phyloP scores from a whole-genome alignment of 306 rosid genomes.

The Lathyrus sativus region DNA sequence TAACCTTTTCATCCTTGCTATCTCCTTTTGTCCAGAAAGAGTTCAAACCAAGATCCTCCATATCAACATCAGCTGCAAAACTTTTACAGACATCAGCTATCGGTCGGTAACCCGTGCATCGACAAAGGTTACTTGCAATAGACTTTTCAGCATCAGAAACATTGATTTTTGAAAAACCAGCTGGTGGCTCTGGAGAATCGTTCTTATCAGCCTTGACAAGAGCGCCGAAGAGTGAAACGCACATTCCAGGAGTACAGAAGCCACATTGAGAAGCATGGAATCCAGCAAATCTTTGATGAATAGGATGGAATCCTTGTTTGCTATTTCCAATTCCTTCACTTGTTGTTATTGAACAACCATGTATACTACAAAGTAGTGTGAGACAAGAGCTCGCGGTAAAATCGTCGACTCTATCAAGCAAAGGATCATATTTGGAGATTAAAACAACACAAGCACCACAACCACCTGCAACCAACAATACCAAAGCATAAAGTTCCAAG shows the following conservation, averaged over 20 bases:
- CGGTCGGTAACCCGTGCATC: constrained; percentile 90
- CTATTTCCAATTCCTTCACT: constrained; percentile 84
- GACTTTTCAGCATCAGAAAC: constrained; percentile 79
- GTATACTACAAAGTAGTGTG: constrained; percentile 72
- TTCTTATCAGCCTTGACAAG: constrained; percentile 74
- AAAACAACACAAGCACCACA: constrained; percentile 93
- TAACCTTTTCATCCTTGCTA: constrained; percentile 44
- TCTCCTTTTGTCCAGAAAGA: constrained; percentile 79
- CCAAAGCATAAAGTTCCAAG: constrained; percentile 21
- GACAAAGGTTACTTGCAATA: constrained; percentile 86
- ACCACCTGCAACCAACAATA: constrained; percentile 66
- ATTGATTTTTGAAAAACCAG: constrained; percentile 76
- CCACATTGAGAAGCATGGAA: constrained; percentile 96
- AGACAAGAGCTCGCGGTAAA: constrained; percentile 81
- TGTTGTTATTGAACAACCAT: constrained; percentile 73
- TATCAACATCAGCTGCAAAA: constrained; percentile 77
- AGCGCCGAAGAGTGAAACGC: constrained; percentile 71
- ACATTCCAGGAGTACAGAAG: constrained; percentile 94
- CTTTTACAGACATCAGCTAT: constrained; percentile 95
- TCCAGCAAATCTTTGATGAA: constrained; percentile 78
- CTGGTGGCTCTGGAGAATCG: constrained; percentile 50
- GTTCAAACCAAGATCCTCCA: constrained; percentile 89
- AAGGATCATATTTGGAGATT: constrained; percentile 75
- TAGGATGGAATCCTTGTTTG: constrained; percentile 79
- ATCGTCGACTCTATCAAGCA: constrained; percentile 57